phyloP scores from a whole-genome alignment of 2,329 filamentous ascomycete genomes.

The Xylariales sp. region DNA sequence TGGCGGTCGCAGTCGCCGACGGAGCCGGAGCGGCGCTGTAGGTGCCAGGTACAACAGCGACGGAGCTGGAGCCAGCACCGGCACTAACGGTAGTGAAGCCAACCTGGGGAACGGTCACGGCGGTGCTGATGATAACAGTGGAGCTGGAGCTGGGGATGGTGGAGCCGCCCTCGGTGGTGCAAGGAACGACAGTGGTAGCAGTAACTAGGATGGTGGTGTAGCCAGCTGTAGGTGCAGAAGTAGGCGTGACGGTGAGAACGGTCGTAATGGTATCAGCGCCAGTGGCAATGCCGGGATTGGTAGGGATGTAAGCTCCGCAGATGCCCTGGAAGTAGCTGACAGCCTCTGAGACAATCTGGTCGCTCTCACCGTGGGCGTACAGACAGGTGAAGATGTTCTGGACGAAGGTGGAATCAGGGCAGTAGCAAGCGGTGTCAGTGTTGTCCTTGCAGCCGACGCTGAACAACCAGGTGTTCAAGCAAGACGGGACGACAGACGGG shows the following conservation, averaged over 20 bases:
- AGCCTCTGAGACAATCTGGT: slow-evolving; percentile 63
- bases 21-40: slow-evolving; percentile 26
- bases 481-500: slow-evolving; percentile 75
- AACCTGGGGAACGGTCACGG: slow-evolving; percentile 37
- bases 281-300: slow-evolving; percentile 84
- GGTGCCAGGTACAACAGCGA: slow-evolving; percentile 19
- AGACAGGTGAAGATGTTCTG: slow-evolving; percentile 78
- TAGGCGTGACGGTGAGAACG: slow-evolving; percentile 50
- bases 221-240: slow-evolving; percentile 33
- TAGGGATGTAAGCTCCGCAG: slow-evolving; percentile 68
- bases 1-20: slow-evolving; percentile 28
- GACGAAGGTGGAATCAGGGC: slow-evolving; percentile 72
- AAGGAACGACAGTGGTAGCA: slow-evolving; percentile 48
- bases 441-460: slow-evolving; percentile 74
- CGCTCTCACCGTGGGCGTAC: slow-evolving; percentile 65
- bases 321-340: slow-evolving; percentile 86
- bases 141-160: slow-evolving; percentile 47
- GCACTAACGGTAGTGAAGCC: slow-evolving; percentile 36
- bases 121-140: slow-evolving; percentile 40
- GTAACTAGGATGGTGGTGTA: slow-evolving; percentile 44
- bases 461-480: slow-evolving; percentile 87
- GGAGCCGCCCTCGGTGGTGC: slow-evolving; percentile 39
- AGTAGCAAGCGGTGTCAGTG: slow-evolving; percentile 81
- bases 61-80: slow-evolving; percentile 34
- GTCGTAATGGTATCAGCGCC: slow-evolving; percentile 61